Evolutionary conservation across 2,329 filamentous ascomycete genomes (phyloP).

Genomic region (Trichoderma harzianum): DNA sequence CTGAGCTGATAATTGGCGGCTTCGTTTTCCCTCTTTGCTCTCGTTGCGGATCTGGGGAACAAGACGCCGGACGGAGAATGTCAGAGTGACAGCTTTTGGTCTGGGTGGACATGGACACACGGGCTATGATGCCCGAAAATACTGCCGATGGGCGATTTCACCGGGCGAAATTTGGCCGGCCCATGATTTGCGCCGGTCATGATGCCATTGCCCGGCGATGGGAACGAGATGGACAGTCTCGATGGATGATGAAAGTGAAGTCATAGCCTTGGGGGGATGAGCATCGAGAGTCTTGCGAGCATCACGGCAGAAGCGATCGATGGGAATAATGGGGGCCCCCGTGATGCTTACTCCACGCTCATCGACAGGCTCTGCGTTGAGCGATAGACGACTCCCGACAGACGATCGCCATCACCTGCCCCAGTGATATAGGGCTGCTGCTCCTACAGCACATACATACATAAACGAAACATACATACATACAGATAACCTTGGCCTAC

Average conservation of each 20-base stretch:
- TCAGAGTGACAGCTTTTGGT: not conserved
- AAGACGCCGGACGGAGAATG: not conserved
- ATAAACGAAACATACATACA: not conserved
- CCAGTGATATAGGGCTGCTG: slow-evolving; percentile 2
- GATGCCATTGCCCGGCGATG: not conserved
- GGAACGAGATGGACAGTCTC: not conserved
- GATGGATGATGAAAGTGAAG: slow-evolving; percentile 6
- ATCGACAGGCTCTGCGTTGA: not conserved
- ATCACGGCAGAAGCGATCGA: not conserved
- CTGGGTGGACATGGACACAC: not conserved
- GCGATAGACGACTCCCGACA: not conserved
- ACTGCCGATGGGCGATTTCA: not conserved
- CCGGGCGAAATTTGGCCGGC: not conserved
- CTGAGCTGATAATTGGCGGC: not conserved
- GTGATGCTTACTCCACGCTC: not conserved
- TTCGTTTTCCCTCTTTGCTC: not conserved
- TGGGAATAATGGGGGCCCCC: not conserved
- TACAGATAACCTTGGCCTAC: not conserved
- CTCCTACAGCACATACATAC: not conserved
- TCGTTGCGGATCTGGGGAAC: not conserved
- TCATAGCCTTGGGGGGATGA: not conserved
- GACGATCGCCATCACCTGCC: slow-evolving; percentile 6
- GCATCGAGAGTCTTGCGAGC: not conserved
- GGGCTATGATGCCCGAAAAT: not conserved
- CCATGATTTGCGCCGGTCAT: not conserved